Base-by-base conservation (phyloP, 2,329 filamentous ascomycete genomes). In the Colletotrichum sp. region DNA sequence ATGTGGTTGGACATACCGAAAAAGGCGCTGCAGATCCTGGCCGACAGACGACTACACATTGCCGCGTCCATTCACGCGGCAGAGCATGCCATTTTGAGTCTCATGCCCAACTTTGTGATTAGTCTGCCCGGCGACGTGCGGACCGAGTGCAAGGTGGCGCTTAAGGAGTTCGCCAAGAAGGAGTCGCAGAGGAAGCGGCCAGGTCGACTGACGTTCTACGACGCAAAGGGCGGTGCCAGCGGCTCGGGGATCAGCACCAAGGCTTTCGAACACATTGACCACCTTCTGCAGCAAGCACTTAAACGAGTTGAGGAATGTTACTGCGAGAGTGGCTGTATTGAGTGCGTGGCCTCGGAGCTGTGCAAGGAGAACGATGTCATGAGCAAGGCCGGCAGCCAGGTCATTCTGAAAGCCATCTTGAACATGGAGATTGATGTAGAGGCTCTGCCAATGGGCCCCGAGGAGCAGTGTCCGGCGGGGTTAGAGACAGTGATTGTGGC, bases 1-100 rank as follows among this genome's bases (percentile, higher is more conserved):
- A 95, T 98, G 92, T 99, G 97, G 97, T 90, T 99, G 16, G 96
- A 99, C 82, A 92, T 99, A 4, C 96, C 97, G 0, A 93, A 93
- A 77, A 84, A 84, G 1, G 96, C 96, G 0, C 90, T 99, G 7
- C 92, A 95, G 16, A 96, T 98, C 57, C 89, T 99, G 2, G 90
- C 93, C 55, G 90, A 90, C 1, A 89, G 93, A 9, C 88, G 92
- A 1, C 88, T 99, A 36, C 95, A 98, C 82, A 90, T 96, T 12
- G 96, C 95, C 0, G 97, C 94, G 0, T 95, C 95, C 0, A 98
- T 99, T 74, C 97, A 99, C 82, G 96, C 96, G 0, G 96, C 97
- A 4, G 96, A 99, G 85, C 97, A 99, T 83, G 96, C 96, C 0
- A 88, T 99, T 28, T 90, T 99, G 77, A 94, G 92, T 52, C 88